Conservation (phyloP, 768 basidiomycete species). For the Mycena albidolilacea region DNA sequence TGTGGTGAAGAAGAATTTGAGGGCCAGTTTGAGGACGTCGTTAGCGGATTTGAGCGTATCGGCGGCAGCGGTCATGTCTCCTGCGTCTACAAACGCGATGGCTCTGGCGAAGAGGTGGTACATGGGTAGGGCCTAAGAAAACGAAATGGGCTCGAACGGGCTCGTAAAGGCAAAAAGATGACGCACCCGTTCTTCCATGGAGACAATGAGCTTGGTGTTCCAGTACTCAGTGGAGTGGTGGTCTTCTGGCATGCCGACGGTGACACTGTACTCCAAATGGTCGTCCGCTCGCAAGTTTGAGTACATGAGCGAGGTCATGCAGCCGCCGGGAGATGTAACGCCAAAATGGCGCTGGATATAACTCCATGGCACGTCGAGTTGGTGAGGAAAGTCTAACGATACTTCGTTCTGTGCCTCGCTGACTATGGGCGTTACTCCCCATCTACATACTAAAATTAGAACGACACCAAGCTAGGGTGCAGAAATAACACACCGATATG, state of each 20-base stretch:
- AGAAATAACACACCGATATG: constrained; percentile 38
- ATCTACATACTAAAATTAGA: constrained; percentile 23
- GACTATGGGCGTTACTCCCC: constrained; percentile 43
- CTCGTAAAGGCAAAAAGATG: not conserved
- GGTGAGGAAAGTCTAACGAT: constrained; percentile 39
- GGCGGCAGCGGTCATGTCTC: constrained; percentile 24
- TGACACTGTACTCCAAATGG: constrained; percentile 41
- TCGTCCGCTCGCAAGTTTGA: constrained; percentile 36
- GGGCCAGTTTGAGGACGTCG: constrained; percentile 29
- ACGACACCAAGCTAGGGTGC: not conserved
- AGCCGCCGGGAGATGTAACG: constrained; percentile 40
- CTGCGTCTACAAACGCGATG: constrained; percentile 26
- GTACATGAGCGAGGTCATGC: constrained; percentile 42
- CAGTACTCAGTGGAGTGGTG: constrained; percentile 39
- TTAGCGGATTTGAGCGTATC: constrained; percentile 35
- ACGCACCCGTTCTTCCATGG: constrained; percentile 37
- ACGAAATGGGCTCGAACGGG: not conserved
- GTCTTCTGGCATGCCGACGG: constrained; percentile 37
- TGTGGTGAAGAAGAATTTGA: constrained; percentile 36
- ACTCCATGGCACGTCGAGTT: constrained; percentile 39
- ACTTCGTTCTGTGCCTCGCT: constrained; percentile 42
- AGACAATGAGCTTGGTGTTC: constrained; percentile 37
- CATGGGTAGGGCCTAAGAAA: constrained; percentile 29
- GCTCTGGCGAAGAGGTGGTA: constrained; percentile 37
- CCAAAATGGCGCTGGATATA: constrained; percentile 39